Evolutionary conservation across 805 yeast genomes (phyloP), one percentile per base, ranked within the genome.

Genomic region (Blastobotrys chiropterorum): DNA sequence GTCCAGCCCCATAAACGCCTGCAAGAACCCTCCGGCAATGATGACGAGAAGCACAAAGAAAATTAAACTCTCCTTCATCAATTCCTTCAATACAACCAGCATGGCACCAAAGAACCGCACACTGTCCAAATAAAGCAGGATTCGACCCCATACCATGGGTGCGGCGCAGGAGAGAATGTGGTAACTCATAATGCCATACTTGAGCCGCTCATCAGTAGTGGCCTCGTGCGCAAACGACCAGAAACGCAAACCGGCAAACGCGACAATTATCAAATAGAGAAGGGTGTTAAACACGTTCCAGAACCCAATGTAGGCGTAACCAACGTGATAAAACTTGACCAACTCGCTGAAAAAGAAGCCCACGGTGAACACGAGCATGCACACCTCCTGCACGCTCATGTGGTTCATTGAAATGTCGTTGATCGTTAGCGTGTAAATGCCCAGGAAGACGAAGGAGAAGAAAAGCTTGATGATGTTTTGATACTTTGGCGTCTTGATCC

Each of bases 1-100:
- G 68, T 89, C 97, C 50, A 89, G 72, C 11, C 96, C 96, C 34
- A 89, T 67, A 66, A 89, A 87, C 0, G 95, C 96, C 65, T 89
- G 96, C 51, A 87, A 70, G 68, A 89, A 89, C 0, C 96, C 96
- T 47, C 85, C 65, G 55, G 85, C 81, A 38, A 89, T 82, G 52
- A 88, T 78, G 6, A 77, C 70, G 51, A 89, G 72, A 57, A 89
- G 70, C 44, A 86, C 85, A 63, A 89, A 89, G 71, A 89, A 89
- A 13, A 88, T 75, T n/a, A 86, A 65, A 1, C 94, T 84, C 66
- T 89, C 96, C 60, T 84, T 82, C 87, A 89, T 83, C 88, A 89
- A 85, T 52, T 83, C 83, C 62, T 86, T 86, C 47, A 86, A 71
- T 3, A 89, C 92, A 26, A 89, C 92, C 56, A 89, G 78, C 89